These are phyloP conservation scores for Aspergillus carlsbadensis DNA, from an alignment of 495 filamentous ascomycete genomes.

Conservation along the genomic window DNA sequence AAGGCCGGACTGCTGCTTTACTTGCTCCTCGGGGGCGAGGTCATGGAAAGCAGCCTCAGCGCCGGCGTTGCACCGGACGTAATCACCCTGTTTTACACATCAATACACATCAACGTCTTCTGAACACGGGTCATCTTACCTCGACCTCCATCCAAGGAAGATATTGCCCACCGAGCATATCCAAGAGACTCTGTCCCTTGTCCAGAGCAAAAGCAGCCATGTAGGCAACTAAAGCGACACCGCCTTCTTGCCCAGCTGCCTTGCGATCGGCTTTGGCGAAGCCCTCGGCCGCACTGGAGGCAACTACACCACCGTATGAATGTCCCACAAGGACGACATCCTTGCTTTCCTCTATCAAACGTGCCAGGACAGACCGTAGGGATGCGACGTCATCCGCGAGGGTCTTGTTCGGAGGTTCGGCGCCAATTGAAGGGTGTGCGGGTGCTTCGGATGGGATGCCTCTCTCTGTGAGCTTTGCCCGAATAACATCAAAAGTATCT, in stretches of 20 bases:
- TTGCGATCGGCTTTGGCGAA: slow-evolving; percentile 31
- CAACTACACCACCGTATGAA: slow-evolving; percentile 51
- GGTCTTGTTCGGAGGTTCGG: slow-evolving; percentile 40
- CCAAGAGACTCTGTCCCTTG: slow-evolving; percentile 28
- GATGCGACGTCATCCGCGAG: slow-evolving; percentile 32
- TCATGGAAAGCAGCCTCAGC: slow-evolving; percentile 23
- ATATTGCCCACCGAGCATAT: slow-evolving; percentile 25
- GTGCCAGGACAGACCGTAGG: slow-evolving; percentile 25
- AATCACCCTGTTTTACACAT: slow-evolving; percentile 22
- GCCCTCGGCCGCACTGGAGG: slow-evolving; percentile 41
- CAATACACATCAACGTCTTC: background rate
- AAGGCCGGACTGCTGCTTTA: slow-evolving; percentile 15
- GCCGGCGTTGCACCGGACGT: slow-evolving; percentile 19
- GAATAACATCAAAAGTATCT: slow-evolving; percentile 31
- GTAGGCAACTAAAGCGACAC: slow-evolving; percentile 41
- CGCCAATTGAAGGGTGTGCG: slow-evolving; percentile 43
- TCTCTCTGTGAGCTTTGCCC: slow-evolving; percentile 27
- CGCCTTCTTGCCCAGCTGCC: slow-evolving; percentile 32
- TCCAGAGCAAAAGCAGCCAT: slow-evolving; percentile 36
- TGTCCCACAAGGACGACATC: slow-evolving; percentile 50
- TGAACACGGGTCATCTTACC: slow-evolving; percentile 17
- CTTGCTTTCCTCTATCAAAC: slow-evolving; percentile 35
- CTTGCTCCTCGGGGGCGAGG: slow-evolving; percentile 19
- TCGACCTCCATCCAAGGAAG: slow-evolving; percentile 30
- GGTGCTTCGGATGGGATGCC: slow-evolving; percentile 36